Evolutionary conservation across 257 asterid genomes (phyloP).

Genomic region (Phtheirospermum japonicum): DNA sequence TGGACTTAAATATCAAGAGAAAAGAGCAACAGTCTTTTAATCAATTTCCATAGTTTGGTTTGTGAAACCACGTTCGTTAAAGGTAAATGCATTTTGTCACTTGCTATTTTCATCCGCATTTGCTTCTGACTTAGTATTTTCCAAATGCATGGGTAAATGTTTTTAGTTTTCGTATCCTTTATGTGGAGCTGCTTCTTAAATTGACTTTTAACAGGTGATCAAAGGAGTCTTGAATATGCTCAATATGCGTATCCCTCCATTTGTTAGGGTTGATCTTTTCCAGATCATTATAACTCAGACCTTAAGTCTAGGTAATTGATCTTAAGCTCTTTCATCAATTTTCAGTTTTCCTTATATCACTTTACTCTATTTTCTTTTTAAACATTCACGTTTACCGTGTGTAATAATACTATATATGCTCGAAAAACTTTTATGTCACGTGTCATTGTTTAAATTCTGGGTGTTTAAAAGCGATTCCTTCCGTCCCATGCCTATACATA

Average conservation of each 20-base stretch:
- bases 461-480: neutral
- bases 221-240: slow-evolving; percentile 73
- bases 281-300: slow-evolving; percentile 73
- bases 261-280: slow-evolving; percentile 76
- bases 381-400: neutral
- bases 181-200: slow-evolving; percentile 30
- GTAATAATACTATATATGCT: slow-evolving; percentile 18
- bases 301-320: slow-evolving; percentile 64
- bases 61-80: neutral
- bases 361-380: slow-evolving; percentile 2
- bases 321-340: slow-evolving; percentile 8
- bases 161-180: slow-evolving; percentile 9
- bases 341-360: slow-evolving; percentile 9
- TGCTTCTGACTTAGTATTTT: slow-evolving; percentile 13
- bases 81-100: neutral
- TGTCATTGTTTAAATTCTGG: slow-evolving; percentile 1
- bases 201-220: slow-evolving; percentile 61
- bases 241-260: slow-evolving; percentile 66
- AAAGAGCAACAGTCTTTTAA: slow-evolving; percentile 3
- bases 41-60: slow-evolving; percentile 6
- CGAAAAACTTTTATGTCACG: slow-evolving; percentile 7
- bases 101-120: neutral
- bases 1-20: slow-evolving; percentile 19
- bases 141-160: neutral
- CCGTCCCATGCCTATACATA: no score